Percentiles rank a stretch among this genome's conserved stretches.
Evolutionary conservation across 345 rosid genomes (phyloP).

Genomic region (Eucalyptus viminalis): DNA sequence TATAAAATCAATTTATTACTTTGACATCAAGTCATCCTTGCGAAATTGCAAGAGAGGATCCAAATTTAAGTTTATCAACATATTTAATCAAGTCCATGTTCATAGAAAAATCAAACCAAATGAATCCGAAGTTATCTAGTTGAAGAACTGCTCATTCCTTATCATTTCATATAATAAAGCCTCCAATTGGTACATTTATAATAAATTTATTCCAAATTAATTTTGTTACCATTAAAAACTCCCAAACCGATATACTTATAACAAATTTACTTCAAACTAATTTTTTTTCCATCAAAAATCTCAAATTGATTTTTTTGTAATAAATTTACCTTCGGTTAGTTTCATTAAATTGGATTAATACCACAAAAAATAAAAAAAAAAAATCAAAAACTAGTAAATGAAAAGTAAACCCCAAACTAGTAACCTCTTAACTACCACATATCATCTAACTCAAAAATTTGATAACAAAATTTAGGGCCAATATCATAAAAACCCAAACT

Average conservation of each 20-base stretch:
- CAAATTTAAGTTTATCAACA: not conserved
- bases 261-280: too few species aligned
- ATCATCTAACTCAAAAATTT: rapidly evolving
- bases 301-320: too few species aligned
- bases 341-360: too few species aligned
- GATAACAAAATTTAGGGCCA: too few species aligned
- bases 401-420: too few species aligned
- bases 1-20: not conserved
- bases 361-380: too few species aligned
- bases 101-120: not conserved
- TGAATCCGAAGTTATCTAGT: not conserved
- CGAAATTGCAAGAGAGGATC: not conserved
- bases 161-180: not conserved
- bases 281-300: rapidly evolving
- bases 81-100: not conserved
- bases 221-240: rapidly evolving
- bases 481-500: too few species aligned
- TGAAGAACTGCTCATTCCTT: not conserved
- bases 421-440: rapidly evolving
- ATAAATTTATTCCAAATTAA: rapidly evolving
- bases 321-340: rapidly evolving
- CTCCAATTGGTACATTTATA: rapidly evolving
- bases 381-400: too few species aligned
- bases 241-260: rapidly evolving
- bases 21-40: not conserved